Evolutionary conservation across 805 yeast genomes (phyloP), one percentile per base, ranked within the genome.

Genomic region (Yamadazyma endophytica): DNA sequence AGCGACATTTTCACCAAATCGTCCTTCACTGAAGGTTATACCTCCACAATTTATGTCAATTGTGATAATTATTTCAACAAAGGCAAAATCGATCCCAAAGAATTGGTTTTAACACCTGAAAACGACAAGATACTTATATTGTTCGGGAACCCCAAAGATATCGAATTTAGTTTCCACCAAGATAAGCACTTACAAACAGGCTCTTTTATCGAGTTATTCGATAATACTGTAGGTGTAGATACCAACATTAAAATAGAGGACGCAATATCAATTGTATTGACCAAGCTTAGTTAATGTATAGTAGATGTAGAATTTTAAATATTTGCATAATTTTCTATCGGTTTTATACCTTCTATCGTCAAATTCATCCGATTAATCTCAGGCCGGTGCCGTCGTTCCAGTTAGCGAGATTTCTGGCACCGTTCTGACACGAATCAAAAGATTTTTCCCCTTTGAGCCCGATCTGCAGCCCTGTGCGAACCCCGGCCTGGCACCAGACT

Each of bases 1-100:
- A 71, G 77, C 24, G 61, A 77, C 4, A 54, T 88, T 0, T 88
- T 85, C 56, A 79, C 92, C 11, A 84, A 83, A 46, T 69, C 83
- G 28, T 64, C 79, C 3, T 68, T 67, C 35, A 70, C 75, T 2
- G 56, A 58, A 2, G 95, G 95, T 1, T 88, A 88, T 52, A 66
- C 81, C 0, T 76, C 73, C 43, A 70, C 87, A 2, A 50, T 82
- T 2, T 82, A 73, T 56, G 72, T 79, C 16, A 75, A 78, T 36
- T 68, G 86, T 46, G 87, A 86, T 17, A 84, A 80, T 37, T 82
- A 70, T 50, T 77, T 69, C 48, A 34, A 37, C 16, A 52, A 45
- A 30, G 16, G n/a, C 12, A n/a, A 22, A 22, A 22, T 8, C 6
- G 25, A 22, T 15, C 5, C 5, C 5, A 24, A 19, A 7, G 5